These are phyloP conservation scores for Flammula alnicola DNA, from an alignment of 1,284 basidiomycete species.

Conservation along the genomic window DNA sequence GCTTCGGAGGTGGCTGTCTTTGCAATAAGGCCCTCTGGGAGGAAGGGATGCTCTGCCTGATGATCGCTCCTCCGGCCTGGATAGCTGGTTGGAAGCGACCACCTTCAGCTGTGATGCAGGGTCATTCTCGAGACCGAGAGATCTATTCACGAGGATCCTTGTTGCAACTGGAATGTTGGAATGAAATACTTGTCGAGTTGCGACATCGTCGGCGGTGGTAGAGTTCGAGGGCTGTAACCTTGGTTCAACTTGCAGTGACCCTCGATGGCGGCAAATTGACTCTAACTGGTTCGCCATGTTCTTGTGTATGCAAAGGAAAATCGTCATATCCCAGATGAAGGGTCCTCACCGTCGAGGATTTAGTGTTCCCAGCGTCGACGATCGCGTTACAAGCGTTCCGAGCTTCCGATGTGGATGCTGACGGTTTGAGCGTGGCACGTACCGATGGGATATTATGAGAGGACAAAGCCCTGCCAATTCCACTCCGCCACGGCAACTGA, in stretches of 20 bases:
- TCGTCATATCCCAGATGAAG: constrained; percentile 13
- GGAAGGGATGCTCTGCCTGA: no score
- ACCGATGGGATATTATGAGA: no score
- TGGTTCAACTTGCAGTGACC: background rate
- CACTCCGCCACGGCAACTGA: constrained; percentile 5
- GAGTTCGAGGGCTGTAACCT: background rate
- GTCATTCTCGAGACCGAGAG: background rate
- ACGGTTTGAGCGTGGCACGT: no score
- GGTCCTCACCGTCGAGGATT: background rate
- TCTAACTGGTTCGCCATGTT: constrained; percentile 2
- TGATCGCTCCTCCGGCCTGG: no score
- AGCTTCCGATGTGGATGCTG: background rate
- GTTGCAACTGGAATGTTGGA: constrained; percentile 13
- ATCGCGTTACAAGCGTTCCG: background rate
- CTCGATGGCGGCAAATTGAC: constrained; percentile 9
- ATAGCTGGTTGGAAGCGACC: no score
- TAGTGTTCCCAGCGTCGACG: background rate
- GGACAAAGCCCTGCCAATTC: constrained; percentile 5
- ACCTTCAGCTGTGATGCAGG: no score
- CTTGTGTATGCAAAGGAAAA: constrained; percentile 4
- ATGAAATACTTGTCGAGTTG: constrained; percentile 1
- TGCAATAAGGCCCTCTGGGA: no score
- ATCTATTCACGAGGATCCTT: background rate
- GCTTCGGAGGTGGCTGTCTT: no score
- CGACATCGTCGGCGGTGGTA: background rate